Conservation (phyloP, 192 early-diverging fungal species). For the Coemansia sp. region DNA sequence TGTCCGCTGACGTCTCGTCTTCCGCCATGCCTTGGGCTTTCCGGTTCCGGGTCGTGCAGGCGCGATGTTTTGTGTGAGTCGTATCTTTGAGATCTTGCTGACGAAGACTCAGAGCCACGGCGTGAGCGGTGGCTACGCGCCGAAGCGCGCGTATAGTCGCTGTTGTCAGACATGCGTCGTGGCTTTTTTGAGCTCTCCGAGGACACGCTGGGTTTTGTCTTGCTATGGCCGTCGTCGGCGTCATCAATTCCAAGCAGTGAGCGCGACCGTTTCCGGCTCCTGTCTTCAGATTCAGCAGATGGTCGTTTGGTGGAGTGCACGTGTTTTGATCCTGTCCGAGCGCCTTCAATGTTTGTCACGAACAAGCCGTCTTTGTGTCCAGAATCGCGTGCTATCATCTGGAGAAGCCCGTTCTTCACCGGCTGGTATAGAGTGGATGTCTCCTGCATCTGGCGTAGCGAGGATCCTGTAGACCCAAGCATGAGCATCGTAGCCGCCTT, state of each 20-base stretch:
- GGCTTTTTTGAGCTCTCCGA: conserved; percentile 12
- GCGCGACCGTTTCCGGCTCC: conserved; percentile 29
- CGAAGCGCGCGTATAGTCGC: not conserved
- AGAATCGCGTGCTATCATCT: conserved; percentile 23
- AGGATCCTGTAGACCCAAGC: conserved; percentile 15
- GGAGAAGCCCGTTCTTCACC: conserved; percentile 24
- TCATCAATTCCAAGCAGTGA: conserved; percentile 17
- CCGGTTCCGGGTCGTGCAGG: not conserved
- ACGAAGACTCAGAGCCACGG: not conserved
- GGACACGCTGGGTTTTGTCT: not conserved
- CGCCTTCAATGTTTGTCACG: not conserved
- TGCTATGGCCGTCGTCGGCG: not conserved
- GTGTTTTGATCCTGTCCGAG: not conserved
- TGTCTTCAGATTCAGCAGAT: not conserved
- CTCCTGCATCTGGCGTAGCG: conserved; percentile 17
- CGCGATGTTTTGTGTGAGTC: not conserved
- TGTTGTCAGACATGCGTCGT: conserved; percentile 34
- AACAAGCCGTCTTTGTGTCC: not conserved
- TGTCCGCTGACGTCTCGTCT: not conserved
- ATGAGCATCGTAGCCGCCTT: conserved; percentile 11
- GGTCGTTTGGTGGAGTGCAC: not conserved
- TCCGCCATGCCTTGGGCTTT: not conserved
- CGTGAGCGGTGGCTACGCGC: not conserved
- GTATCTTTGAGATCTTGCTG: not conserved
- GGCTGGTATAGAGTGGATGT: conserved; percentile 31